Conservation (phyloP, 2,329 filamentous ascomycete genomes). For the Cladosporium sp. region DNA sequence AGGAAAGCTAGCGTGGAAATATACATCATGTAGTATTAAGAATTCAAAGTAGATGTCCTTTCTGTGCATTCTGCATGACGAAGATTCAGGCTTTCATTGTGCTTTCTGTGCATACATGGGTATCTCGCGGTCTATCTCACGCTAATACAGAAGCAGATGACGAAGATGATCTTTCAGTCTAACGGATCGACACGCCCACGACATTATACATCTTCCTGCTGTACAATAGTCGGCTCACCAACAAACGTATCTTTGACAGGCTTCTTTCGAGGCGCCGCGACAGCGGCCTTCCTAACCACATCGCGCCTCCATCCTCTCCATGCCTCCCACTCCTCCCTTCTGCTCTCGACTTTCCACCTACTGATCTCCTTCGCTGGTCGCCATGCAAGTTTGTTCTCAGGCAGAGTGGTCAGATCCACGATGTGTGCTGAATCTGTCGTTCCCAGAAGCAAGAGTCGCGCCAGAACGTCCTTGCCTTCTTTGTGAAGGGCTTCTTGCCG, state of each 20-base stretch:
- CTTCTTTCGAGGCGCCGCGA: constrained; percentile 3
- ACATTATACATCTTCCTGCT: not conserved
- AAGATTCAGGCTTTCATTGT: not conserved
- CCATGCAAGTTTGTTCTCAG: constrained; percentile 62
- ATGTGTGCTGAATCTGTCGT: constrained; percentile 44
- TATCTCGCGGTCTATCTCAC: not conserved
- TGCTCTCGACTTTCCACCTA: constrained; percentile 62
- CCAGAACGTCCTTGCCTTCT: constrained; percentile 61
- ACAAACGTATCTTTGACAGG: not conserved
- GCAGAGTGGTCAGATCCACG: constrained; percentile 56
- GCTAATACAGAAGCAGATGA: not conserved
- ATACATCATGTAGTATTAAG: too few species aligned
- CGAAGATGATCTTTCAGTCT: not conserved
- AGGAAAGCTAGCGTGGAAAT: too few species aligned
- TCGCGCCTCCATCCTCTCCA: constrained; percentile 34
- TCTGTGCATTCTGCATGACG: not conserved
- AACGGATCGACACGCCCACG: not conserved
- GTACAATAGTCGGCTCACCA: not conserved
- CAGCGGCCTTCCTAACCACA: constrained; percentile 17
- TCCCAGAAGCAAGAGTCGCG: constrained; percentile 62
- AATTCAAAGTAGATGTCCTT: too few species aligned
- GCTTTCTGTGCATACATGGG: not conserved
- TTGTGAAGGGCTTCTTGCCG: constrained; percentile 50
- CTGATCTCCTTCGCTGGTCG: constrained; percentile 60
- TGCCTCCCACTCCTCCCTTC: constrained; percentile 61